phyloP scores from a whole-genome alignment of 2,329 filamentous ascomycete species.

The Cercospora brassicicola region DNA sequence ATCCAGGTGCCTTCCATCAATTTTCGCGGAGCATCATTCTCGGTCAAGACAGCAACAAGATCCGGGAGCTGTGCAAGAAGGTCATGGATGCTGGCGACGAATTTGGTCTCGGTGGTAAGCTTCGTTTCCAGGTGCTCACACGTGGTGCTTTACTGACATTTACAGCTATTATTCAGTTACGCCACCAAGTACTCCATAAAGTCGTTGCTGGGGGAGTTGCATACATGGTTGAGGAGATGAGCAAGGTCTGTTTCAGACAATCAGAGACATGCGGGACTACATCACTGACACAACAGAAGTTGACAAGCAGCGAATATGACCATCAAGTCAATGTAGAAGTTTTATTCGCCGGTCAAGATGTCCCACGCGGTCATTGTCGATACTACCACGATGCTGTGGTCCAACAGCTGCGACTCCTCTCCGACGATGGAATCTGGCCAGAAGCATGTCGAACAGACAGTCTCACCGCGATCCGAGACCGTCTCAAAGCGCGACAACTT shows the following conservation, averaged over 20 bases:
- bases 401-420: neutral
- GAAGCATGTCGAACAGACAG: neutral
- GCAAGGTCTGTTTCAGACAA: neutral
- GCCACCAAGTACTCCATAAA: neutral
- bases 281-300: neutral
- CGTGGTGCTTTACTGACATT: too few species aligned
- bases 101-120: neutral
- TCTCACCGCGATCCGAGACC: neutral
- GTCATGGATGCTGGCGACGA: neutral
- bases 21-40: neutral
- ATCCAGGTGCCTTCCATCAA: neutral
- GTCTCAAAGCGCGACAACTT: neutral
- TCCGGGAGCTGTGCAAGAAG: neutral
- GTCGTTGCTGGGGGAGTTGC: neutral
- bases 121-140: too few species aligned
- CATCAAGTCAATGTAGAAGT: neutral
- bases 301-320: neutral
- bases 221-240: neutral
- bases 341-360: too few species aligned
- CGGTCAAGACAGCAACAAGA: neutral
- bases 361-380: neutral
- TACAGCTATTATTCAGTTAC: neutral
- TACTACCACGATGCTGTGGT: neutral
- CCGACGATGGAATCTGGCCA: neutral
- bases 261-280: too few species aligned